Evolutionary conservation across 495 filamentous ascomycete genomes (phyloP), one percentile per base, ranked within the genome.

Genomic region (Eremomyces bilateralis): DNA sequence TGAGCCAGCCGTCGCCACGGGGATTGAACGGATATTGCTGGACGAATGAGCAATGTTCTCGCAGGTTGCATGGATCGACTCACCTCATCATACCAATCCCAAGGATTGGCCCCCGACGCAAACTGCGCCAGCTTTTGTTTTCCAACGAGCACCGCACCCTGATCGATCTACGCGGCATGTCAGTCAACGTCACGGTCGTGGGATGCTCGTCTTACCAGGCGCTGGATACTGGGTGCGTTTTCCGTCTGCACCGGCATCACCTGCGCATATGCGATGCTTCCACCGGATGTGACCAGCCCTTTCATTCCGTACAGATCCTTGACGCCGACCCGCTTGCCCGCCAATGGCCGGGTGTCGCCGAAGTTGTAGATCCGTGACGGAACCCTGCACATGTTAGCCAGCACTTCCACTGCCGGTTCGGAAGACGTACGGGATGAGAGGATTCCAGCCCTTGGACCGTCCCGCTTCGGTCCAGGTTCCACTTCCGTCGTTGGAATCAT

Each of bases 61-160:
- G 24, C 24, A 13, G 13, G 13, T 28, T 28, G 8, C 24, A 28
- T 28, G 8, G 17, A 16, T 8, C 8, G 8, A 16, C 30, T 33
- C 8, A 33, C 30, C 28, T 39, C 41, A 21, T 46, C 44, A 16
- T 46, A 34, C 40, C 40, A 46, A 17, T 43, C 37, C 44, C 41
- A 44, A 2, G 46, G 46, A 28, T 49, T 41, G 4, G 45, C 48
- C 1, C 39, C 42, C 31, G 39, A 45, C 1, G 48, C 48, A 28
- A 51, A 51, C 28, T 48, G 42, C 15, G 42, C 42, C 3, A 48
- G 40, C 35, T 51, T 48, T n/a, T 42, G 36, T 32, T 51, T 51
- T 2, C 48, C 48, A 0, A 51, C 38, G 8, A 48, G 15, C 12
- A 48, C 37, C 20, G 39, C 48, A 19, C 48, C 48, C 11, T 43